phyloP scores from a whole-genome alignment of 1,139 yeast genomes.

The Blastobotrys persicus region DNA sequence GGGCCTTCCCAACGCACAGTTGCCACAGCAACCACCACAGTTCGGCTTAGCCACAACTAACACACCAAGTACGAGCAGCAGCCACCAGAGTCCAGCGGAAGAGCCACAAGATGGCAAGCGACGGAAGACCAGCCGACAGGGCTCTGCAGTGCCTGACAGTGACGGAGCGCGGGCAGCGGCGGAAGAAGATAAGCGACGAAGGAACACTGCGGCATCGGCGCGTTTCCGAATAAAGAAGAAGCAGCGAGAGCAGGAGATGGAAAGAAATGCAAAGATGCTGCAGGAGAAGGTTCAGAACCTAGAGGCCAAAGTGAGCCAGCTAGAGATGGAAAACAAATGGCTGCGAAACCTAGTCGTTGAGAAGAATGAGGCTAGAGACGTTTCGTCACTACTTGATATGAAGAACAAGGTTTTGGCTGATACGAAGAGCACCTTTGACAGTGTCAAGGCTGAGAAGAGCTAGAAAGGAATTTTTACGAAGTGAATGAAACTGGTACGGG shows the following conservation, averaged over 20 bases:
- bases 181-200: slow-evolving; percentile 62
- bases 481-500: no score
- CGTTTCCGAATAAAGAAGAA: slow-evolving; percentile 79
- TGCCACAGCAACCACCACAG: slow-evolving; percentile 7
- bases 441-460: slow-evolving; percentile 6
- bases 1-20: slow-evolving; percentile 20
- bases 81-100: not conserved
- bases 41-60: not conserved
- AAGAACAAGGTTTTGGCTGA: slow-evolving; percentile 24
- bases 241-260: slow-evolving; percentile 81
- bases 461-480: not conserved
- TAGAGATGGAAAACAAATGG: slow-evolving; percentile 83
- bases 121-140: slow-evolving; percentile 14
- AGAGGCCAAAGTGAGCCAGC: slow-evolving; percentile 61
- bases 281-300: slow-evolving; percentile 58
- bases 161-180: slow-evolving; percentile 32
- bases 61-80: not conserved
- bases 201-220: slow-evolving; percentile 81
- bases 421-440: not conserved
- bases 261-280: slow-evolving; percentile 58
- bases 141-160: slow-evolving; percentile 9
- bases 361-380: slow-evolving; percentile 45
- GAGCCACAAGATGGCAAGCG: slow-evolving; percentile 14
- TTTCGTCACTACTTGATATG: slow-evolving; percentile 32
- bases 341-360: slow-evolving; percentile 73